These are phyloP conservation scores for Phanerochaete sordida DNA, from an alignment of 768 basidiomycete species.

Conservation along the genomic window DNA sequence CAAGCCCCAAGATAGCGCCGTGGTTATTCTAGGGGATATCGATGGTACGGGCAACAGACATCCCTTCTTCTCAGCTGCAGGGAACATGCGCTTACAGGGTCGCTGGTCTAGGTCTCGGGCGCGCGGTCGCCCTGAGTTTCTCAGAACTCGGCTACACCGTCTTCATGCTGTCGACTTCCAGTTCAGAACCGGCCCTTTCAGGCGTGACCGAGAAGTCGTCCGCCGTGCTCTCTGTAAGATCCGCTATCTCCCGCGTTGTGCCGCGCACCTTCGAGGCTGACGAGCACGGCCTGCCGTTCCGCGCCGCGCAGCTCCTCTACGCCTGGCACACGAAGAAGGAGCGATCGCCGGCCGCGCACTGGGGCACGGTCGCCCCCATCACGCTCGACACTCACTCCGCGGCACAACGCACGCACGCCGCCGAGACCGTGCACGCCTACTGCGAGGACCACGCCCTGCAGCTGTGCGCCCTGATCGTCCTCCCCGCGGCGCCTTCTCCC, in stretches of 20 bases:
- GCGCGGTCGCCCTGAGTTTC: conserved; percentile 25
- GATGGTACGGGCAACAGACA: neutral
- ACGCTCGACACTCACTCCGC: conserved; percentile 25
- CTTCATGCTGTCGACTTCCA: conserved; percentile 27
- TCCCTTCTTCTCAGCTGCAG: neutral
- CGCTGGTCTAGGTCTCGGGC: conserved; percentile 25
- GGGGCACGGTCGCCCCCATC: conserved; percentile 31
- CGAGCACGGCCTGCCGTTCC: neutral
- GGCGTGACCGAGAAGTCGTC: conserved; percentile 10
- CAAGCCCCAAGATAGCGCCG: conserved; percentile 24
- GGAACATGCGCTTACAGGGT: neutral
- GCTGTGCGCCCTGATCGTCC: conserved; percentile 27
- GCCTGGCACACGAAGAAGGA: conserved; percentile 31
- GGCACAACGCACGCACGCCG: conserved; percentile 25
- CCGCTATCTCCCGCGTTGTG: too few species aligned
- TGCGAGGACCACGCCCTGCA: conserved; percentile 25
- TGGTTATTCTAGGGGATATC: conserved; percentile 25
- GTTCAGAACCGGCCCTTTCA: neutral
- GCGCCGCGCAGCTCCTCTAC: conserved; percentile 25
- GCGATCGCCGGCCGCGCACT: conserved; percentile 21
- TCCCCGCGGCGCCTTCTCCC: conserved; percentile 15
- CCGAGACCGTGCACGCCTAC: conserved; percentile 28
- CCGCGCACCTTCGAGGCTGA: neutral
- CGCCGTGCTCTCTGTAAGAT: conserved; percentile 25
- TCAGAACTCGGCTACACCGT: conserved; percentile 33